Conservation (phyloP, 2,329 filamentous ascomycete genomes). For the Colletotrichum noveboracense region DNA sequence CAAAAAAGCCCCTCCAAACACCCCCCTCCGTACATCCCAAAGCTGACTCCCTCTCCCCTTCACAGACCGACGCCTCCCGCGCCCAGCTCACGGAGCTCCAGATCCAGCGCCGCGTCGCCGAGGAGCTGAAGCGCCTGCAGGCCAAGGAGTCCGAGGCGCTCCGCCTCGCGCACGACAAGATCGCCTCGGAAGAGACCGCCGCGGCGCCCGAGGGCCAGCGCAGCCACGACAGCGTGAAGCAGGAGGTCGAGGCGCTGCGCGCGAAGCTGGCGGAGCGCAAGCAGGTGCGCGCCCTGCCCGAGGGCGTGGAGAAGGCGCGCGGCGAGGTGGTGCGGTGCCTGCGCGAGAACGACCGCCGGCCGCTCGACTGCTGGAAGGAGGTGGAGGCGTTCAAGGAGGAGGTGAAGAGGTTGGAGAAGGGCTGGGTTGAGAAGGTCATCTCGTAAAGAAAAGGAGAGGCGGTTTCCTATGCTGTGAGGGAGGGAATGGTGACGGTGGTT, state of each 20-base stretch:
- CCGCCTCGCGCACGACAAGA: conserved; percentile 69
- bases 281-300: conserved; percentile 72
- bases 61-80: conserved; percentile 86
- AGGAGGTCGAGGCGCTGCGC: conserved; percentile 64
- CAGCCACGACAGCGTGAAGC: conserved; percentile 56
- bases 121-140: conserved; percentile 83
- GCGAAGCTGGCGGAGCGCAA: conserved; percentile 66
- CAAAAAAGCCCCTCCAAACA: neutral
- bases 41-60: neutral
- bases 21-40: neutral
- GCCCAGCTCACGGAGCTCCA: conserved; percentile 83
- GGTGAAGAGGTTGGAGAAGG: conserved; percentile 83
- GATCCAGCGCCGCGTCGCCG: conserved; percentile 84
- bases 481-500: neutral
- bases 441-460: conserved; percentile 33
- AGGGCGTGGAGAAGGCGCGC: conserved; percentile 75
- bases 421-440: conserved; percentile 85
- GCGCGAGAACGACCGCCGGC: conserved; percentile 82
- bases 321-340: conserved; percentile 80
- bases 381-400: conserved; percentile 90
- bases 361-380: conserved; percentile 93
- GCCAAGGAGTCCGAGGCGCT: conserved; percentile 74
- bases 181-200: conserved; percentile 47
- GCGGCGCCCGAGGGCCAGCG: conserved; percentile 26
- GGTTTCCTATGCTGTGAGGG: neutral